phyloP scores from a whole-genome alignment of 805 yeast genomes.

The Sugiyamaella chiloensis region DNA sequence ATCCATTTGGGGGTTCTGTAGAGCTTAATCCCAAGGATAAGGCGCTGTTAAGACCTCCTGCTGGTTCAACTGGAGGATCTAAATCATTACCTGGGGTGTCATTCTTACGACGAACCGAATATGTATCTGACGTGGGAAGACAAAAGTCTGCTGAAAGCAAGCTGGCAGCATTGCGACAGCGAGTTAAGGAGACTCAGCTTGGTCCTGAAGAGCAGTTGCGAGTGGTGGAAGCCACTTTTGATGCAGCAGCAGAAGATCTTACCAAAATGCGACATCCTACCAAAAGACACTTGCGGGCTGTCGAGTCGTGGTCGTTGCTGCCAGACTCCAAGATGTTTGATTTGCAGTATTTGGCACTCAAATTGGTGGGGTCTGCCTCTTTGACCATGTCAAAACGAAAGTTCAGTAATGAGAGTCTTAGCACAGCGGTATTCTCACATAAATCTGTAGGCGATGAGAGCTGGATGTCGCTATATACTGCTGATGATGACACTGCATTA shows the following conservation, averaged over 20 bases:
- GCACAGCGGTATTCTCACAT: conserved; percentile 63
- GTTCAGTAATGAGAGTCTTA: conserved; percentile 28
- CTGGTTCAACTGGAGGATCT: conserved; percentile 36
- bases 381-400: conserved; percentile 27
- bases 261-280: conserved; percentile 68
- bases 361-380: conserved; percentile 46
- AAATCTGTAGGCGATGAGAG: conserved; percentile 66
- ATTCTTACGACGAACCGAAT: conserved; percentile 94
- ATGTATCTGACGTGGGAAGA: conserved; percentile 57
- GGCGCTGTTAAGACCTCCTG: conserved; percentile 76
- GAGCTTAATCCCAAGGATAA: conserved; percentile 76
- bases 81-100: conserved; percentile 45
- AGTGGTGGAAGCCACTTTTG: conserved; percentile 78
- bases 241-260: conserved; percentile 47
- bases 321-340: conserved; percentile 94
- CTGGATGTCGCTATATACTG: conserved; percentile 71
- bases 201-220: conserved; percentile 63
- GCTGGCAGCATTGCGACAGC: conserved; percentile 21
- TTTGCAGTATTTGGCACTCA: conserved; percentile 47
- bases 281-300: conserved; percentile 69
- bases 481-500: conserved; percentile 40
- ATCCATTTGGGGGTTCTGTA: conserved; percentile 32
- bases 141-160: conserved; percentile 26
- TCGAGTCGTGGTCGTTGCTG: conserved; percentile 70
- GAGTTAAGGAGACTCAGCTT: conserved; percentile 1